Evolutionary conservation across 2,329 filamentous ascomycete species (phyloP).

Genomic region (Zymoseptoria ardabiliae): DNA sequence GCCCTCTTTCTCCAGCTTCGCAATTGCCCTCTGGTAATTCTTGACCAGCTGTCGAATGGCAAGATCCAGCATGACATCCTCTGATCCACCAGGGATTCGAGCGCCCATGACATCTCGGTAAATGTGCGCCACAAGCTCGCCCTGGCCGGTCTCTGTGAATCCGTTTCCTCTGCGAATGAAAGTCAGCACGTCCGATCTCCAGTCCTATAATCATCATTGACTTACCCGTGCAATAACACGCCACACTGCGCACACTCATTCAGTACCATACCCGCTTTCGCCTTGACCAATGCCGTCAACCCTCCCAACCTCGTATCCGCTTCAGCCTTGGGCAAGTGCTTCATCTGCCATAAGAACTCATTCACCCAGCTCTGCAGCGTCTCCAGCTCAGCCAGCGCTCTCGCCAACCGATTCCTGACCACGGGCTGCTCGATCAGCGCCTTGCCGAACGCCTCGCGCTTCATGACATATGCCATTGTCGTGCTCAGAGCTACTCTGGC

Average conservation of each 20-base stretch:
- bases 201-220: not conserved
- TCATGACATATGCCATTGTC: conserved; percentile 56
- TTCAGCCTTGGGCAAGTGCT: conserved; percentile 48
- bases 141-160: conserved; percentile 60
- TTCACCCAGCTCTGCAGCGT: conserved; percentile 65
- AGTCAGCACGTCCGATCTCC: not conserved
- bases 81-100: conserved; percentile 49
- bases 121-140: conserved; percentile 61
- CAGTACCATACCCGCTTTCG: conserved; percentile 61
- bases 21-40: conserved; percentile 54
- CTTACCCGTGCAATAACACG: conserved; percentile 45
- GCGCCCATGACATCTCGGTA: conserved; percentile 21
- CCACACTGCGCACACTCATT: conserved; percentile 63
- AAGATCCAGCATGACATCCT: conserved; percentile 64
- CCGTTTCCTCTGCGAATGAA: conserved; percentile 48
- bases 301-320: conserved; percentile 59
- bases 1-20: conserved; percentile 38
- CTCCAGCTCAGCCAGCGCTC: conserved; percentile 60
- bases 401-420: conserved; percentile 61
- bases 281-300: conserved; percentile 65
- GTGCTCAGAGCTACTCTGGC: conserved; percentile 52
- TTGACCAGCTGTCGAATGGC: conserved; percentile 62
- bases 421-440: conserved; percentile 65
- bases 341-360: conserved; percentile 60
- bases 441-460: conserved; percentile 59